Conservation (phyloP, 2,329 filamentous ascomycete species). For the Pochonia chlamydosporia region DNA sequence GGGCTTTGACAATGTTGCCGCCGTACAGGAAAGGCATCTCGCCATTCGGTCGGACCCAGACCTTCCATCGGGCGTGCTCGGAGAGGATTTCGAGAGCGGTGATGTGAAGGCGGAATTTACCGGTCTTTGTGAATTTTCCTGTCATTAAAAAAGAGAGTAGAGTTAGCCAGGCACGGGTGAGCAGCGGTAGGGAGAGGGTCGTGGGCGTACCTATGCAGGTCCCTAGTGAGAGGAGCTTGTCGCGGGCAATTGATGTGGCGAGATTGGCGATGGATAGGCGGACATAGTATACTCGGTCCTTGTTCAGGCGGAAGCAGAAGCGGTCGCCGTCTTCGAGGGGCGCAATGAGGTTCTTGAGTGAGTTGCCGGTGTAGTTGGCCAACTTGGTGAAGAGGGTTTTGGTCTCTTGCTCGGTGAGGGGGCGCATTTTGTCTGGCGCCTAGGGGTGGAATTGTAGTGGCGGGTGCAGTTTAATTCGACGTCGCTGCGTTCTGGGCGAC, state of each 20-base stretch:
- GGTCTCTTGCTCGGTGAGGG: constrained; percentile 73
- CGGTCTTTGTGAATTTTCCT: constrained; percentile 95
- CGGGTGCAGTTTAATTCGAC: background rate
- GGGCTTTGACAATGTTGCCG: constrained; percentile 70
- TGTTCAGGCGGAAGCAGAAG: constrained; percentile 80
- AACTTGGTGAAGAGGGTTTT: constrained; percentile 86
- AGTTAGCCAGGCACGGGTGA: constrained; percentile 7
- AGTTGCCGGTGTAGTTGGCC: constrained; percentile 85
- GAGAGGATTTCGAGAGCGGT: constrained; percentile 83
- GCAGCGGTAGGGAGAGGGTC: background rate
- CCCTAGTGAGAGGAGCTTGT: constrained; percentile 79
- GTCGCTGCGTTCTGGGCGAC: background rate
- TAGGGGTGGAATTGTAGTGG: background rate
- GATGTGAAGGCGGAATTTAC: constrained; percentile 92
- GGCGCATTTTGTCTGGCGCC: constrained; percentile 54
- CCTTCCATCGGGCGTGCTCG: constrained; percentile 89
- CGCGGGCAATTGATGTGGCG: constrained; percentile 76
- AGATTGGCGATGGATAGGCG: constrained; percentile 85
- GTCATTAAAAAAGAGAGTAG: background rate
- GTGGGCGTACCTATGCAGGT: constrained; percentile 62
- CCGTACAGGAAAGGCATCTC: constrained; percentile 98
- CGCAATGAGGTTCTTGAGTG: constrained; percentile 77
- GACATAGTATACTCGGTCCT: constrained; percentile 86
- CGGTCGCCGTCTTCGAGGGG: constrained; percentile 68
- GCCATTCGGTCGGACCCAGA: constrained; percentile 94